These are phyloP conservation scores for Madurella mycetomatis DNA, from an alignment of 2,329 filamentous ascomycete genomes.

Conservation along the genomic window DNA sequence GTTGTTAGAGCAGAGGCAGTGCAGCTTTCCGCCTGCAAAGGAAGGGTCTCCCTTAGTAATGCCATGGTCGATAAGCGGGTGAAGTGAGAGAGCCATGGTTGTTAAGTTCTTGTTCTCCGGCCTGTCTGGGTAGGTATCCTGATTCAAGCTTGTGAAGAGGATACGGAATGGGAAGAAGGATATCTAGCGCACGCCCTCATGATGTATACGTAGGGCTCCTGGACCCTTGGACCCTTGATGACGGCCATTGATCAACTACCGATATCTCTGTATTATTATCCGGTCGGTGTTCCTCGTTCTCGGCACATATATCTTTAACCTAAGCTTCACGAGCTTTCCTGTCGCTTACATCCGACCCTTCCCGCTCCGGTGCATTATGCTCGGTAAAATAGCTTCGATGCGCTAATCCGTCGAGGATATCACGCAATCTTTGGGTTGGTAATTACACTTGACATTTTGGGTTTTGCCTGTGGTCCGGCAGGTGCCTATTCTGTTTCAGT, in stretches of 20 bases:
- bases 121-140: background rate
- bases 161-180: background rate
- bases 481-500: too few relatives aligned
- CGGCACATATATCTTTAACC: too few relatives aligned
- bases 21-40: slow-evolving; percentile 57
- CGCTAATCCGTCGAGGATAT: background rate
- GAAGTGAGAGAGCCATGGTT: slow-evolving; percentile 44
- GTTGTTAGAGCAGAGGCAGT: slow-evolving; percentile 54
- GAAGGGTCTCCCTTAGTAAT: slow-evolving; percentile 49
- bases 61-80: slow-evolving; percentile 60
- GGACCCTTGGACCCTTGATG: background rate
- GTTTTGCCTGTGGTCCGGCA: too few relatives aligned
- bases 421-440: background rate
- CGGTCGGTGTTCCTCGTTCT: background rate
- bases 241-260: background rate
- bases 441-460: too few relatives aligned
- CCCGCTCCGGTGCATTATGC: background rate
- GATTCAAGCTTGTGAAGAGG: background rate
- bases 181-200: too few relatives aligned
- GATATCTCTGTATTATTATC: background rate
- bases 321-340: background rate
- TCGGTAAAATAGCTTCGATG: background rate
- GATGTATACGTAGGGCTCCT: background rate
- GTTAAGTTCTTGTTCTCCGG: background rate
- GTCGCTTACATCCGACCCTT: background rate